Conservation (phyloP, 345 rosid species). For the Erodium maritimum region DNA sequence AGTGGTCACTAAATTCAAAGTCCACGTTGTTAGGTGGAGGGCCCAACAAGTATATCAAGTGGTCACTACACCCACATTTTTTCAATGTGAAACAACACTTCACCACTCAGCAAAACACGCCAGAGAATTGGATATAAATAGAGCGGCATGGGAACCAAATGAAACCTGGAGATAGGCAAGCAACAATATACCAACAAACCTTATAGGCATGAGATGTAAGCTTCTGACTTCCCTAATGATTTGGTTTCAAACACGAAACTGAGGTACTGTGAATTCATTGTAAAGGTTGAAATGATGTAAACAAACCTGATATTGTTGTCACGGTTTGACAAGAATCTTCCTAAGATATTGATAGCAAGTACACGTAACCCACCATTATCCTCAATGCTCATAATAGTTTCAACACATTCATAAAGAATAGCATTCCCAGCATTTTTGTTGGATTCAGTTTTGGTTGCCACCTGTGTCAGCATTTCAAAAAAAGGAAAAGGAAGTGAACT, state of each 20-base stretch:
- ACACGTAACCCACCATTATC: slow-evolving; percentile 94
- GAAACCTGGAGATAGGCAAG: no score
- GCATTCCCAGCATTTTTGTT: slow-evolving; percentile 99
- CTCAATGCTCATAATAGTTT: slow-evolving; percentile 95
- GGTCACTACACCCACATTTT: no score
- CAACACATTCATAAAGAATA: slow-evolving; percentile 92
- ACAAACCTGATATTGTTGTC: slow-evolving; percentile 95
- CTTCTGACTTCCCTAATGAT: neutral
- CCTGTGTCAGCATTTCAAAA: slow-evolving; percentile 32
- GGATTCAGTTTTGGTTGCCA: slow-evolving; percentile 96
- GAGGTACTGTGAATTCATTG: neutral
- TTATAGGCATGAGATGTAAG: neutral
- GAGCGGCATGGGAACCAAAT: neutral
- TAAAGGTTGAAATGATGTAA: neutral
- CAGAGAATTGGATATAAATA: neutral
- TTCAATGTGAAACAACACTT: no score
- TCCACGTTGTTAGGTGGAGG: no score
- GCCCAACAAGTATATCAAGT: no score
- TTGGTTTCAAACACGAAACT: neutral
- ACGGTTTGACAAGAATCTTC: slow-evolving; percentile 94
- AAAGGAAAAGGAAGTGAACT: slow-evolving; percentile 9
- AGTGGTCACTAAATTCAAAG: no score
- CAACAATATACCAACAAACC: no score
- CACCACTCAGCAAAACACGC: neutral
- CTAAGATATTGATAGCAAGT: slow-evolving; percentile 95